A percentile compares a stretch with the other conserved stretches of the same genome.
Evolutionary conservation across 2,329 filamentous ascomycete genomes (phyloP).

Genomic region (Cercospora citrullina): DNA sequence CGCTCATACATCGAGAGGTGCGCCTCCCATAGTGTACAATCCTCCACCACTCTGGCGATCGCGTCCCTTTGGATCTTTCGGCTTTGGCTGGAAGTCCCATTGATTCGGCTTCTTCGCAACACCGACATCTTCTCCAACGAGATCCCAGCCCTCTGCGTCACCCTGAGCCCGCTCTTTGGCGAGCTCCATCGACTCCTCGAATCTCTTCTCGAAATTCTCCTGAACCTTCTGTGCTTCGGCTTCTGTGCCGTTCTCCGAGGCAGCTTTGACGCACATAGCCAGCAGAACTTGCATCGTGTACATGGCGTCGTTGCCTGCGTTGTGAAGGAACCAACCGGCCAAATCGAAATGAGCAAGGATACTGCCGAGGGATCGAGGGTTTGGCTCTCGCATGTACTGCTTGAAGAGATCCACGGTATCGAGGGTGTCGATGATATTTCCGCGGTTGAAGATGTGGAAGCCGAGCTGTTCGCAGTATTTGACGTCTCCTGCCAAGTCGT

Average conservation of each 20-base stretch:
- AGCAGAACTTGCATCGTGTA: conserved; percentile 59
- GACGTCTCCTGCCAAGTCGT: conserved; percentile 69
- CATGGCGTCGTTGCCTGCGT: conserved; percentile 43
- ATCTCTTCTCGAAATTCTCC: conserved; percentile 31
- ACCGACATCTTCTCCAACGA: conserved; percentile 42
- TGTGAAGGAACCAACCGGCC: conserved; percentile 50
- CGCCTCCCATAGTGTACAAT: conserved; percentile 30
- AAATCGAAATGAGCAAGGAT: conserved; percentile 68
- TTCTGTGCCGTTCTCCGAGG: conserved; percentile 35
- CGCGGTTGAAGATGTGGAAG: conserved; percentile 57
- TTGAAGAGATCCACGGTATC: conserved; percentile 76
- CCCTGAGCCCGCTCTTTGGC: conserved; percentile 38
- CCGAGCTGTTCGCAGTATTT: conserved; percentile 65
- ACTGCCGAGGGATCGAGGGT: conserved; percentile 56
- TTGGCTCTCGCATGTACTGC: conserved; percentile 55
- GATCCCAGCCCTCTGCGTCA: conserved; percentile 43
- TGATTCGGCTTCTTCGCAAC: conserved; percentile 21
- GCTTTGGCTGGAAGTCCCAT: conserved; percentile 14
- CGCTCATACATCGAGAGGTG: conserved; percentile 28
- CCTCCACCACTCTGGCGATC: conserved; percentile 6
- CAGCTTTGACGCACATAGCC: conserved; percentile 55
- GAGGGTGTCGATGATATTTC: conserved; percentile 50
- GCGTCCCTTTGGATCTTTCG: conserved; percentile 13
- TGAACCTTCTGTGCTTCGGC: conserved; percentile 33
- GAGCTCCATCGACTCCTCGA: conserved; percentile 32